These are phyloP conservation scores for Phytophthora fragariae DNA, from an alignment of 352 stramenopile genomes.

Conservation along the genomic window DNA sequence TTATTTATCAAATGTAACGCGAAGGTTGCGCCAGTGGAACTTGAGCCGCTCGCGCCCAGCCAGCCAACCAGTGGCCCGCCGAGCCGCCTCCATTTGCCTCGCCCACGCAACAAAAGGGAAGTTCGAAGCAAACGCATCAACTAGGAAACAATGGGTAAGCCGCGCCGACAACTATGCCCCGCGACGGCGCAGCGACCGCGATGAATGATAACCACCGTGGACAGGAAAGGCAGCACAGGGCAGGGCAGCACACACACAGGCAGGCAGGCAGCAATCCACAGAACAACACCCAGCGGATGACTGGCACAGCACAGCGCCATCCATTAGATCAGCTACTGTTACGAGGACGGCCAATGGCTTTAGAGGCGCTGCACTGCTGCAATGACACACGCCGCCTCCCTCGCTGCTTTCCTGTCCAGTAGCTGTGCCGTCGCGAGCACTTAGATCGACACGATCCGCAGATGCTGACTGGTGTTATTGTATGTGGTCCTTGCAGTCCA, in stretches of 20 bases:
- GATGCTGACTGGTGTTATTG: slow-evolving; percentile 35
- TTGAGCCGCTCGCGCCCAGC: slow-evolving; percentile 30
- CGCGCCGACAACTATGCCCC: not conserved
- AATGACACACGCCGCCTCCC: not conserved
- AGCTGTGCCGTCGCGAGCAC: not conserved
- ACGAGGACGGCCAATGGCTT: not conserved
- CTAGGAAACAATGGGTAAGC: slow-evolving; percentile 77
- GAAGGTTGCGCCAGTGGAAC: slow-evolving; percentile 37
- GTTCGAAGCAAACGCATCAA: slow-evolving; percentile 74
- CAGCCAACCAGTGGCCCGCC: slow-evolving; percentile 55
- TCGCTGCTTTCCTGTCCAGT: not conserved
- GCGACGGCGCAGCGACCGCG: not conserved
- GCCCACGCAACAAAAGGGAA: slow-evolving; percentile 64
- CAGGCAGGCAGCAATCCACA: not conserved
- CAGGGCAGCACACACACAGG: not conserved
- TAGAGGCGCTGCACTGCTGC: not conserved
- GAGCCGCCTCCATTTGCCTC: slow-evolving; percentile 37
- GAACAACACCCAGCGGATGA: not conserved
- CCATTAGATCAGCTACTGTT: not conserved
- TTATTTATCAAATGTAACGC: not conserved
- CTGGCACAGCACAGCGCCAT: not conserved
- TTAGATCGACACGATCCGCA: not conserved
- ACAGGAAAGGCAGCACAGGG: not conserved
- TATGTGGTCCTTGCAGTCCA: slow-evolving; percentile 62
- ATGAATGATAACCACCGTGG: not conserved